Evolutionary conservation across 805 yeast genomes (phyloP).

Genomic region (Wickerhamomyces queroliae): DNA sequence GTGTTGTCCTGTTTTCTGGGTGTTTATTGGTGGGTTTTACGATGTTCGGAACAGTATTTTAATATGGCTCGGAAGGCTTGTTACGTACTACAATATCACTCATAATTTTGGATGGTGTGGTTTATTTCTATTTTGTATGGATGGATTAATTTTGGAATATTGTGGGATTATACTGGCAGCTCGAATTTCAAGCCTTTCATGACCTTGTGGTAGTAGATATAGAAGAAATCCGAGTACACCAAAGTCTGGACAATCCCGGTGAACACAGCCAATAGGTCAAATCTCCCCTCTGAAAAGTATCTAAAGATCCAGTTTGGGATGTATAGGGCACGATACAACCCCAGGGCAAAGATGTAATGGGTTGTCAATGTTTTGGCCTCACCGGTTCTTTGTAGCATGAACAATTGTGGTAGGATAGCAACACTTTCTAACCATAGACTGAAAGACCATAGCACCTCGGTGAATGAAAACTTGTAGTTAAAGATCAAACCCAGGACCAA

Average conservation of each 20-base stretch:
- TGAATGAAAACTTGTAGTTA: conserved; percentile 54
- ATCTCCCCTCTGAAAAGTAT: conserved; percentile 51
- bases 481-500: conserved; percentile 54
- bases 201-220: conserved; percentile 78
- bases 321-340: conserved; percentile 82
- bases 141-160: neutral
- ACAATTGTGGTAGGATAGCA: conserved; percentile 90
- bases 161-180: conserved; percentile 42
- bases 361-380: conserved; percentile 82
- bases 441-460: conserved; percentile 80
- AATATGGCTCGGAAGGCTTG: too few species aligned
- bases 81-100: too few species aligned
- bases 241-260: conserved; percentile 86
- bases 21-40: too few species aligned
- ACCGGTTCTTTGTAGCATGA: conserved; percentile 83
- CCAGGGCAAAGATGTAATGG: conserved; percentile 92
- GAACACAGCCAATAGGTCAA: conserved; percentile 64
- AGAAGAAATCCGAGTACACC: conserved; percentile 92
- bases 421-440: conserved; percentile 90
- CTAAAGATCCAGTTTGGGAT: conserved; percentile 95
- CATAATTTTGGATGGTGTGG: too few species aligned
- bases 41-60: too few species aligned
- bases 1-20: too few species aligned
- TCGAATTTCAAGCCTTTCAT: conserved; percentile 73
- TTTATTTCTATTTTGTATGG: too few species aligned